phyloP scores from a whole-genome alignment of 2,329 filamentous ascomycete genomes.

The Nemania sp. region DNA sequence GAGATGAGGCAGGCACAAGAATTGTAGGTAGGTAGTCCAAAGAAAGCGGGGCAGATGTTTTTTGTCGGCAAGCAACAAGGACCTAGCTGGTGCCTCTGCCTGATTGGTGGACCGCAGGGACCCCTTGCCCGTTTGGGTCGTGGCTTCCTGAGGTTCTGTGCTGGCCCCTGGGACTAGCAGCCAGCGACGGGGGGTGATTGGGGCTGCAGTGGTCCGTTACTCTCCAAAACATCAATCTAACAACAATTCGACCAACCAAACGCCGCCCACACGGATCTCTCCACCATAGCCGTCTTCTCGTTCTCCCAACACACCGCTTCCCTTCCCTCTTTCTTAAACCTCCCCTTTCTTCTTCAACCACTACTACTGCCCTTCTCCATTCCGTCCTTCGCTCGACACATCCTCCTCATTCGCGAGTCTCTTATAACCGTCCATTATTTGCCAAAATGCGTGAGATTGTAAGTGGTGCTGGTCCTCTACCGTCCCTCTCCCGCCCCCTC shows the following conservation, averaged over 20 bases:
- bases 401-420: slow-evolving; percentile 45
- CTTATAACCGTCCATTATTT: slow-evolving; percentile 48
- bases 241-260: slow-evolving; percentile 34
- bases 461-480: slow-evolving; percentile 55
- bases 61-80: slow-evolving; percentile 40
- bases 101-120: slow-evolving; percentile 26
- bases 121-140: slow-evolving; percentile 34
- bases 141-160: slow-evolving; percentile 29
- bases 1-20: slow-evolving; percentile 8
- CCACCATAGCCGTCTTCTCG: slow-evolving; percentile 44
- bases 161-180: slow-evolving; percentile 28
- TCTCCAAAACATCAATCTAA: slow-evolving; percentile 23
- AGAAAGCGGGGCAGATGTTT: slow-evolving; percentile 32
- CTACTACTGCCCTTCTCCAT: slow-evolving; percentile 37
- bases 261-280: slow-evolving; percentile 30
- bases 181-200: slow-evolving; percentile 19
- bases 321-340: slow-evolving; percentile 43
- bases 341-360: slow-evolving; percentile 42
- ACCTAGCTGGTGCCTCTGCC: slow-evolving; percentile 15
- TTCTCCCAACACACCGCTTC: slow-evolving; percentile 37
- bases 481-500: slow-evolving; percentile 28
- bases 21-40: slow-evolving; percentile 15
- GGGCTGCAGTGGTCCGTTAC: slow-evolving; percentile 19
- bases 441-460: slow-evolving; percentile 81
- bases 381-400: slow-evolving; percentile 42